Evolutionary conservation across 1,139 yeast species (phyloP).

Genomic region (Magnusiomyces paraingens): DNA sequence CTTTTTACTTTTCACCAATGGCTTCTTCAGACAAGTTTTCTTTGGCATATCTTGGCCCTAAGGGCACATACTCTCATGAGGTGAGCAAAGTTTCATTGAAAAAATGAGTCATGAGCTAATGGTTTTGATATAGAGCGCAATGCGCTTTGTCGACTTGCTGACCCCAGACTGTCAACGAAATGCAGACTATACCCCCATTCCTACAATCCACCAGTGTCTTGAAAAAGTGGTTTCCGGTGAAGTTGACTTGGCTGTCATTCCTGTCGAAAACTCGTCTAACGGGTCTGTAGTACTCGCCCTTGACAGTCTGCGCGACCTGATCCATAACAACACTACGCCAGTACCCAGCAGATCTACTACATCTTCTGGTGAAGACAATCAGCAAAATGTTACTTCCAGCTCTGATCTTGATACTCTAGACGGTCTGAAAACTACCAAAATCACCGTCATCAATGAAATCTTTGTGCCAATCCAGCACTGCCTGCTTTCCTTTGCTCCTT

Average conservation of each 20-base stretch:
- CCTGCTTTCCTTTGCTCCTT: conserved; percentile 44
- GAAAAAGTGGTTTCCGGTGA: conserved; percentile 38
- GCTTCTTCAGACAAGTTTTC: not conserved
- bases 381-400: not conserved
- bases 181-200: conserved; percentile 19
- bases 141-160: conserved; percentile 50
- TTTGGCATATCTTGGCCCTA: conserved; percentile 71
- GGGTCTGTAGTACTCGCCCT: conserved; percentile 87
- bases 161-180: conserved; percentile 32
- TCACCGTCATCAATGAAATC: conserved; percentile 62
- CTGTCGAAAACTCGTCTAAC: conserved; percentile 90
- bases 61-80: conserved; percentile 88
- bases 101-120: not conserved
- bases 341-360: conserved; percentile 10
- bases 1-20: not conserved
- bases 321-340: conserved; percentile 31
- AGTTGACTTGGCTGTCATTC: conserved; percentile 72
- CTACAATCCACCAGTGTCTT: conserved; percentile 51
- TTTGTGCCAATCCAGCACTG: conserved; percentile 80
- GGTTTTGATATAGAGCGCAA: conserved; percentile 48
- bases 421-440: conserved; percentile 2
- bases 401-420: too few relatives aligned
- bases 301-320: conserved; percentile 66
- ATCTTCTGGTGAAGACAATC: conserved; percentile 7
- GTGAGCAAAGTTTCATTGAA: conserved; percentile 37